Conservation (phyloP, 2,329 filamentous ascomycete species). For the Stachybotrys echinatus region DNA sequence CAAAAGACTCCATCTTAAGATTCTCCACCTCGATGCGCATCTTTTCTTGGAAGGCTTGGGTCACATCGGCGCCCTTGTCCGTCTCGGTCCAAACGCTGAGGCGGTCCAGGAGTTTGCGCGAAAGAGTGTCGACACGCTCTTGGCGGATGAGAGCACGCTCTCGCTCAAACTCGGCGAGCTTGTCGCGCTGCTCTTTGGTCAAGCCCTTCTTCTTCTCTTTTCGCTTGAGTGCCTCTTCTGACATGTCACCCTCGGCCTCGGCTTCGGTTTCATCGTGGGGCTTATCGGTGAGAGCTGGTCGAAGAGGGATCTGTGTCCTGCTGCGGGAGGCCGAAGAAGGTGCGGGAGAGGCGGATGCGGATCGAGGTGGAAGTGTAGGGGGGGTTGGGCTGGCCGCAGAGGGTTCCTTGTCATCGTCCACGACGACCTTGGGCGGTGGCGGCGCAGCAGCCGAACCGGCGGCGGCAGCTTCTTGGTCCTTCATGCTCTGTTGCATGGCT, state of each 20-base stretch:
- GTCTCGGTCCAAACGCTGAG: slow-evolving; percentile 97
- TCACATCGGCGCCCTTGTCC: slow-evolving; percentile 82
- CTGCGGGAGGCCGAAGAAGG: slow-evolving; percentile 37
- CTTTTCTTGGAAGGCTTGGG: slow-evolving; percentile 87
- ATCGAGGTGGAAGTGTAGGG: slow-evolving; percentile 25
- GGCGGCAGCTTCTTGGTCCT: slow-evolving; percentile 29
- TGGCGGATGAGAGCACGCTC: slow-evolving; percentile 81
- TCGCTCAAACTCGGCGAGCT: slow-evolving; percentile 80
- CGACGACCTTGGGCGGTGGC: slow-evolving; percentile 32
- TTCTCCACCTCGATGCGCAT: slow-evolving; percentile 93
- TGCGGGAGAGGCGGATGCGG: slow-evolving; percentile 31
- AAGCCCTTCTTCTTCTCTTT: slow-evolving; percentile 78
- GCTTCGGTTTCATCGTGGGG: slow-evolving; percentile 60
- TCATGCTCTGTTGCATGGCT: slow-evolving; percentile 50
- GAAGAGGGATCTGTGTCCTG: slow-evolving; percentile 60
- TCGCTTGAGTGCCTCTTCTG: slow-evolving; percentile 38
- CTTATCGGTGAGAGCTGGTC: slow-evolving; percentile 83
- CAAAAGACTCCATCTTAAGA: slow-evolving; percentile 98
- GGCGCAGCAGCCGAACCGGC: slow-evolving; percentile 11
- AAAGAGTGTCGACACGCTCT: slow-evolving; percentile 81
- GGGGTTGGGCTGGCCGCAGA: slow-evolving; percentile 17
- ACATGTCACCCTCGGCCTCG: slow-evolving; percentile 66
- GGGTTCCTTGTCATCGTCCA: slow-evolving; percentile 30
- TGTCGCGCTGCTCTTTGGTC: slow-evolving; percentile 87
- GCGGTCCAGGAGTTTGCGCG: slow-evolving; percentile 81